These are phyloP conservation scores for Phaeotremella fagi DNA, from an alignment of 768 basidiomycete genomes.

Conservation along the genomic window DNA sequence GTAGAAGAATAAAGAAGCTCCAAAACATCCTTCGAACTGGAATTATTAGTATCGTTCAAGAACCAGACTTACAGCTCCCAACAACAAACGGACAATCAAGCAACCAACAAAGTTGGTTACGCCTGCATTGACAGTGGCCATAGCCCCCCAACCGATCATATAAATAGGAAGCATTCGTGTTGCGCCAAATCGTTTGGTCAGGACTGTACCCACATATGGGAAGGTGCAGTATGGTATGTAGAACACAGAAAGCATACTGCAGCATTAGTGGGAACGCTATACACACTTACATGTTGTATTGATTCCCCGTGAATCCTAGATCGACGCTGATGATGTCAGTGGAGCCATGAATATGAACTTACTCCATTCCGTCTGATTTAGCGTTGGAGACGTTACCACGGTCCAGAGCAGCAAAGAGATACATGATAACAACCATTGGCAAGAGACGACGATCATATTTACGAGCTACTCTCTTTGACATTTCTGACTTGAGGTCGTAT, in stretches of 20 bases:
- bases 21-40: slow-evolving; percentile 27
- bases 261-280: background rate
- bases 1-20: slow-evolving; percentile 20
- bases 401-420: slow-evolving; percentile 13
- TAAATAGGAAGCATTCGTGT: slow-evolving; percentile 18
- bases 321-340: background rate
- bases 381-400: slow-evolving; percentile 17
- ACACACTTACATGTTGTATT: slow-evolving; percentile 6
- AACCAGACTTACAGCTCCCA: too few relatives aligned
- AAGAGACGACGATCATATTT: slow-evolving; percentile 14
- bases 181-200: slow-evolving; percentile 16
- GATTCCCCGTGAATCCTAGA: slow-evolving; percentile 15
- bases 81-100: background rate
- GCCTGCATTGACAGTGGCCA: slow-evolving; percentile 18
- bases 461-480: slow-evolving; percentile 1
- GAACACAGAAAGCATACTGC: slow-evolving; percentile 16
- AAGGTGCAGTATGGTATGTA: slow-evolving; percentile 13
- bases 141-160: slow-evolving; percentile 17
- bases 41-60: too few relatives aligned
- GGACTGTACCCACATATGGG: slow-evolving; percentile 11
- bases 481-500: slow-evolving; percentile 2
- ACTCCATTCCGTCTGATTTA: slow-evolving; percentile 19
- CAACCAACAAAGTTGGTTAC: slow-evolving; percentile 7
- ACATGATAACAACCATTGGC: slow-evolving; percentile 18
- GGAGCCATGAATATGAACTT: background rate